A percentile compares a stretch with the other conserved stretches of the same genome.
Evolutionary conservation across 2,329 filamentous ascomycete genomes (phyloP).

Genomic region (Penicillium sp.): DNA sequence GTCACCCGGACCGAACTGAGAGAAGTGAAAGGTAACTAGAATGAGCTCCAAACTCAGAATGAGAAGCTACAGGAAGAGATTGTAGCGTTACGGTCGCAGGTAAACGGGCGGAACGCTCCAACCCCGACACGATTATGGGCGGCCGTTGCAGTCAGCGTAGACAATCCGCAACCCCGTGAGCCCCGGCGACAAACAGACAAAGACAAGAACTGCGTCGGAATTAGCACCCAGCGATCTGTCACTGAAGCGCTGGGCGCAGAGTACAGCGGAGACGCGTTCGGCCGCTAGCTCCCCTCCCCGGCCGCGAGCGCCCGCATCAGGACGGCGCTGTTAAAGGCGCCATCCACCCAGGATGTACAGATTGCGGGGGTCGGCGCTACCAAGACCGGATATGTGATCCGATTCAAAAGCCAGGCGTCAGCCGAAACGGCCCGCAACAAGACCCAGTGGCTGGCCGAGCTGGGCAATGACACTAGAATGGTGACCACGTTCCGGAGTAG

Average conservation of each 20-base stretch:
- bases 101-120: not conserved
- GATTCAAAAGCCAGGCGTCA: not conserved
- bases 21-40: slow-evolving; percentile 3
- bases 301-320: not conserved
- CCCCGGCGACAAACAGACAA: not conserved
- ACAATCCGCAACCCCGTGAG: not conserved
- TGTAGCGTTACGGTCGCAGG: not conserved
- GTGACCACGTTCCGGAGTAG: not conserved
- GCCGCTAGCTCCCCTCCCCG: not conserved
- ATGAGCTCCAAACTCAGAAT: not conserved
- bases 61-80: slow-evolving; percentile 1
- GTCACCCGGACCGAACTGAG: slow-evolving; percentile 1
- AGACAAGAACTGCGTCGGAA: slow-evolving; percentile 4
- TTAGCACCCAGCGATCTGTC: not conserved
- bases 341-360: slow-evolving; percentile 4
- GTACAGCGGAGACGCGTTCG: not conserved
- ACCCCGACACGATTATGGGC: slow-evolving; percentile 1
- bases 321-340: slow-evolving; percentile 2
- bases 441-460: slow-evolving; percentile 10
- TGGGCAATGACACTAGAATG: slow-evolving; percentile 8
- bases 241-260: not conserved
- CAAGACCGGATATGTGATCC: slow-evolving; percentile 1
- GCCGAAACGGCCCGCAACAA: not conserved
- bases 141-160: not conserved
- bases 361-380: not conserved